Conservation (phyloP, 208 protist genomes). For the Strigomonas culicis region DNA sequence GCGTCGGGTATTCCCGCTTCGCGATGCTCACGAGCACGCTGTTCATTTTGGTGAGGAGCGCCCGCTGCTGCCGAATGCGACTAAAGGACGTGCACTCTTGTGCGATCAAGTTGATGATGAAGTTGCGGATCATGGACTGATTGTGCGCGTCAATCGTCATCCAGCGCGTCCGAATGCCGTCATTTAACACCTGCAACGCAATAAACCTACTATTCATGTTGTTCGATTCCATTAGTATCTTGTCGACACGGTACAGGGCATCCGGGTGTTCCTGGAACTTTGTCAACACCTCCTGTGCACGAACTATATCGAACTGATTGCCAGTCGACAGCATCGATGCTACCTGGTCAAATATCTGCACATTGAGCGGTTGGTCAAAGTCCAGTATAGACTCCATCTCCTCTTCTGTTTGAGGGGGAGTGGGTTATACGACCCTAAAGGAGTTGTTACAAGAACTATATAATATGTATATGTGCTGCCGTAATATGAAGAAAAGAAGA, state of each 20-base stretch:
- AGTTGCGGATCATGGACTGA: constrained; percentile 91
- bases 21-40: constrained; percentile 93
- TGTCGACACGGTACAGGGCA: constrained; percentile 90
- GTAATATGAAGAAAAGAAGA: too few species aligned
- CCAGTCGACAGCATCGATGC: constrained; percentile 49
- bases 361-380: constrained; percentile 66
- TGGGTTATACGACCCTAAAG: too few species aligned
- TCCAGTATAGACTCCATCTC: too few species aligned
- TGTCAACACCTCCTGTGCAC: constrained; percentile 82
- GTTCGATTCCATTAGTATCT: constrained; percentile 83
- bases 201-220: constrained; percentile 84
- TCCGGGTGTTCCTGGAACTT: constrained; percentile 91
- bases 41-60: constrained; percentile 91
- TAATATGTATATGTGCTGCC: too few species aligned
- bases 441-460: too few species aligned
- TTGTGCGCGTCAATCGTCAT: constrained; percentile 93
- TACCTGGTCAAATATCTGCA: constrained; percentile 65
- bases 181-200: constrained; percentile 92
- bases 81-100: constrained; percentile 57
- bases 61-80: constrained; percentile 45
- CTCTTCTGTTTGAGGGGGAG: too few species aligned
- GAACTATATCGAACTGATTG: constrained; percentile 50
- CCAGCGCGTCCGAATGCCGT: constrained; percentile 93
- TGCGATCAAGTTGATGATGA: constrained; percentile 96
- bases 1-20: constrained; percentile 98